Percentiles rank a stretch among this genome's conserved stretches.
Evolutionary conservation across 1,284 basidiomycete species (phyloP).

Genomic region (Tranzscheliella williamsii): DNA sequence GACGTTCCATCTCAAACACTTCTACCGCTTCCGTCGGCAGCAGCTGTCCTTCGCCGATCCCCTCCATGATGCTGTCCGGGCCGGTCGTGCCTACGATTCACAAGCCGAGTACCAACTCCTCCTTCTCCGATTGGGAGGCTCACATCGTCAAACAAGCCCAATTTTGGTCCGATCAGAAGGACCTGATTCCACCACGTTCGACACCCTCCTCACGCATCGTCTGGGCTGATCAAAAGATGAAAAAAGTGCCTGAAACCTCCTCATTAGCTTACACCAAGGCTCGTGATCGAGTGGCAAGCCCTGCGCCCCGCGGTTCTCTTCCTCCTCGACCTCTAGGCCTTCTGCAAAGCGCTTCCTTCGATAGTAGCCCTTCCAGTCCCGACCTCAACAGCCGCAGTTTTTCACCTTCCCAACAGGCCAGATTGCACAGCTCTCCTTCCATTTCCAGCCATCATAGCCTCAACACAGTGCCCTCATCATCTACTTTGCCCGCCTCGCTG

Average conservation of each 20-base stretch:
- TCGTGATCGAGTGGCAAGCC: slow-evolving; percentile 18
- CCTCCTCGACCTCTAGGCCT: slow-evolving; percentile 8
- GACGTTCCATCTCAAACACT: too few relatives aligned
- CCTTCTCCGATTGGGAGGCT: slow-evolving; percentile 34
- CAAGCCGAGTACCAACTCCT: slow-evolving; percentile 8
- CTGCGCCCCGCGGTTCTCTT: slow-evolving; percentile 4
- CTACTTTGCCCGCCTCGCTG: too few relatives aligned
- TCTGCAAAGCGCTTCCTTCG: slow-evolving; percentile 17
- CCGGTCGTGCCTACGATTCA: slow-evolving; percentile 10
- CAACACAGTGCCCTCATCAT: too few relatives aligned
- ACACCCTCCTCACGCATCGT: slow-evolving; percentile 9
- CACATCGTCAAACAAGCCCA: slow-evolving; percentile 30
- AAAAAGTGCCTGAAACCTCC: slow-evolving; percentile 11
- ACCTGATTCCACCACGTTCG: background rate
- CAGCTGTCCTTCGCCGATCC: slow-evolving; percentile 28
- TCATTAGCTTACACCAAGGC: slow-evolving; percentile 23
- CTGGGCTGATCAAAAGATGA: slow-evolving; percentile 32
- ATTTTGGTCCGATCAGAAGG: slow-evolving; percentile 15
- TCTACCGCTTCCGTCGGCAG: too few relatives aligned
- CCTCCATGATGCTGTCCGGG: slow-evolving; percentile 32
- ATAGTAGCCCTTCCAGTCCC: too few relatives aligned
- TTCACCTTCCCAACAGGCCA: too few relatives aligned
- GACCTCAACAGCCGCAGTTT: too few relatives aligned
- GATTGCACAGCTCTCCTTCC: too few relatives aligned
- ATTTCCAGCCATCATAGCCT: too few relatives aligned